Conservation (phyloP, 1,284 basidiomycete species). For the Ganoderma sinense region DNA sequence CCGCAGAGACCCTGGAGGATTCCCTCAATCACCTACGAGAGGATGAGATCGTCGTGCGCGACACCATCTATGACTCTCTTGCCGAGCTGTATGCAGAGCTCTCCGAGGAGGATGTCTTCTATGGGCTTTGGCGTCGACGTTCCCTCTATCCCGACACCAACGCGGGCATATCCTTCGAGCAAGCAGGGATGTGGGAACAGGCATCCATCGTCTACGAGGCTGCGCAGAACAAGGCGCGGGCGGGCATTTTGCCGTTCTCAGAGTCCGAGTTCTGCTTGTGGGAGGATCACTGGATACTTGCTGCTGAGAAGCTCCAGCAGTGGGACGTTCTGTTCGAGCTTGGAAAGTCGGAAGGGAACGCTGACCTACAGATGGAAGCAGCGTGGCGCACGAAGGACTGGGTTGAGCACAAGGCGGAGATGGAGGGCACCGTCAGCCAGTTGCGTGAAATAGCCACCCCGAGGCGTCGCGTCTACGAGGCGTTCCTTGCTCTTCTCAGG, state of each 20-base stretch:
- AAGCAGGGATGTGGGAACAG: conserved; percentile 97
- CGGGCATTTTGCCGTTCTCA: conserved; percentile 88
- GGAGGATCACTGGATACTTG: conserved; percentile 99
- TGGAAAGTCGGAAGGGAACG: conserved; percentile 91
- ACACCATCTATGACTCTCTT: conserved; percentile 90
- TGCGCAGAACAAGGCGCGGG: conserved; percentile 89
- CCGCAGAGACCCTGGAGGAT: conserved; percentile 88
- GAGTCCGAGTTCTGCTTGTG: conserved; percentile 98
- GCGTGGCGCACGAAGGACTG: conserved; percentile 97
- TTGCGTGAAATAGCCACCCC: conserved; percentile 92
- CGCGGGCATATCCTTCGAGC: conserved; percentile 92
- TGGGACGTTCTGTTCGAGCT: conserved; percentile 97
- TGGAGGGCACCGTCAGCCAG: conserved; percentile 88
- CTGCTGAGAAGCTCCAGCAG: conserved; percentile 96
- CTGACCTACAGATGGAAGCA: conserved; percentile 93
- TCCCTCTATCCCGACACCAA: conserved; percentile 93
- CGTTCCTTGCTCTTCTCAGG: conserved; percentile 89
- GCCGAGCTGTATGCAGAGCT: conserved; percentile 97
- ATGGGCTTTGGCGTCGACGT: conserved; percentile 94
- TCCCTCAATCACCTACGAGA: conserved; percentile 80
- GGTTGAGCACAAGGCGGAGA: conserved; percentile 79
- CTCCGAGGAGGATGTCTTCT: conserved; percentile 97
- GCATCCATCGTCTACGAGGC: conserved; percentile 91
- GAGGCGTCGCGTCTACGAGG: conserved; percentile 94
- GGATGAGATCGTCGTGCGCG: conserved; percentile 85